Percentiles rank a stretch among this genome's conserved stretches.
These are phyloP conservation scores for Avicennia marina DNA, from an alignment of 257 asterid species.

Conservation along the genomic window DNA sequence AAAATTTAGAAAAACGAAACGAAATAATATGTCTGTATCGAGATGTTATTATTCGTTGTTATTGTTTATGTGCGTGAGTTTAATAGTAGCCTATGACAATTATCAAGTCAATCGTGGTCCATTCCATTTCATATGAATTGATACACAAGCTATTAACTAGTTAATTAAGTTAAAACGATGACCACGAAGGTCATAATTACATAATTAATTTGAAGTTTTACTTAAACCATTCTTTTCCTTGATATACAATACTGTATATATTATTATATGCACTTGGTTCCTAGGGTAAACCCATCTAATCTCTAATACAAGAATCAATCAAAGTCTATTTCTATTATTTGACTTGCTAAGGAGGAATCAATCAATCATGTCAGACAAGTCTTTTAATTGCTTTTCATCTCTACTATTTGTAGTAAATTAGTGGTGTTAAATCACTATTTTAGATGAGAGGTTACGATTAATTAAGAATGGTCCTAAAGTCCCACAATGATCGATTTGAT, in stretches of 20 bases:
- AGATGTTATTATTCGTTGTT: no score
- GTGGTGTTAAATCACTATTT: no score
- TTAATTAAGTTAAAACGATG: background rate
- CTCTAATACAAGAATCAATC: background rate
- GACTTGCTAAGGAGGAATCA: background rate
- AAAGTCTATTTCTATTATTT: background rate
- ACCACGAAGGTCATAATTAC: background rate
- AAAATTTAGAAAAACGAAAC: no score
- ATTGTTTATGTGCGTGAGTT: background rate
- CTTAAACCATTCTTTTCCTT: background rate
- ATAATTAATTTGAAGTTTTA: background rate
- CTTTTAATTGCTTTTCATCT: no score
- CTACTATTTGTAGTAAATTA: no score
- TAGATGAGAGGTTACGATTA: no score
- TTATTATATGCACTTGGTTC: background rate
- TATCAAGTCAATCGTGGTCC: conserved; percentile 9
- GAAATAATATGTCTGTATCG: no score
- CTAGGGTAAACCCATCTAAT: background rate
- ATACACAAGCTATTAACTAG: background rate
- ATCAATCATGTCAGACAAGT: background rate
- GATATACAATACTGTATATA: no score
- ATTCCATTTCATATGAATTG: background rate
- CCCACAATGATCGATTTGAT: background rate
- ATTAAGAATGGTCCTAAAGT: background rate
- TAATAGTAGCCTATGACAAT: background rate